phyloP scores from a whole-genome alignment of 352 stramenopile genomes.

The Globisporangium carolinianum region DNA sequence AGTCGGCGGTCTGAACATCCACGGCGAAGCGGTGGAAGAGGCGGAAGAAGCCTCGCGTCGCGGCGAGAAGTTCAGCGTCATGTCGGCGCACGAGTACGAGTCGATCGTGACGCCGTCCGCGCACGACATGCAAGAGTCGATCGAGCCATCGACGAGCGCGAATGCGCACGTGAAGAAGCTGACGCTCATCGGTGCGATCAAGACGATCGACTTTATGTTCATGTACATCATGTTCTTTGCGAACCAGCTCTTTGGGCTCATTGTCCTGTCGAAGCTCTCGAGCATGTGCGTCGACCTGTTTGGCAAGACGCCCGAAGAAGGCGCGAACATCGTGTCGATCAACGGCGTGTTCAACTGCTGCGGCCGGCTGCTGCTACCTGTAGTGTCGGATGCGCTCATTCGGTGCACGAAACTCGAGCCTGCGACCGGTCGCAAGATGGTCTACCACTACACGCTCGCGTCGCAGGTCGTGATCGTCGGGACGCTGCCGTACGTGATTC shows the following conservation, averaged over 20 bases:
- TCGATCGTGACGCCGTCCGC: constrained; percentile 28
- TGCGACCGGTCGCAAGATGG: constrained; percentile 42
- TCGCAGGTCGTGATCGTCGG: constrained; percentile 57
- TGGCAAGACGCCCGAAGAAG: constrained; percentile 26
- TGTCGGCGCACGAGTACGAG: constrained; percentile 40
- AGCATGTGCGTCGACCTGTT: constrained; percentile 51
- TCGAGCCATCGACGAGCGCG: constrained; percentile 18
- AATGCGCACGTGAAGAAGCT: constrained; percentile 43
- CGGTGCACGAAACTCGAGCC: constrained; percentile 36
- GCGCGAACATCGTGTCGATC: constrained; percentile 45
- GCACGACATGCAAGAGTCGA: constrained; percentile 23
- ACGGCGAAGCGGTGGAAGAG: constrained; percentile 37
- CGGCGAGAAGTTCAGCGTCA: constrained; percentile 34
- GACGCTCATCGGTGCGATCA: constrained; percentile 42
- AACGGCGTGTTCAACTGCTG: constrained; percentile 56
- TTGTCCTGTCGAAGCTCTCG: constrained; percentile 55
- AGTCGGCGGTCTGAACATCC: constrained; percentile 48
- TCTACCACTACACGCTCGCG: constrained; percentile 53
- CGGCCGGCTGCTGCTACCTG: constrained; percentile 38
- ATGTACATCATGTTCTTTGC: constrained; percentile 65
- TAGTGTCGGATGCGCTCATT: constrained; percentile 38
- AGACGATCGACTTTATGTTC: constrained; percentile 52
- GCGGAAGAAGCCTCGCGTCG: constrained; percentile 24
- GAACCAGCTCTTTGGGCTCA: constrained; percentile 58
- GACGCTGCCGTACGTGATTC: constrained; percentile 56